A percentile compares a stretch with the other conserved stretches of the same genome.
Evolutionary conservation across 345 rosid genomes (phyloP).

Genomic region (Gossypium rotundifolium): DNA sequence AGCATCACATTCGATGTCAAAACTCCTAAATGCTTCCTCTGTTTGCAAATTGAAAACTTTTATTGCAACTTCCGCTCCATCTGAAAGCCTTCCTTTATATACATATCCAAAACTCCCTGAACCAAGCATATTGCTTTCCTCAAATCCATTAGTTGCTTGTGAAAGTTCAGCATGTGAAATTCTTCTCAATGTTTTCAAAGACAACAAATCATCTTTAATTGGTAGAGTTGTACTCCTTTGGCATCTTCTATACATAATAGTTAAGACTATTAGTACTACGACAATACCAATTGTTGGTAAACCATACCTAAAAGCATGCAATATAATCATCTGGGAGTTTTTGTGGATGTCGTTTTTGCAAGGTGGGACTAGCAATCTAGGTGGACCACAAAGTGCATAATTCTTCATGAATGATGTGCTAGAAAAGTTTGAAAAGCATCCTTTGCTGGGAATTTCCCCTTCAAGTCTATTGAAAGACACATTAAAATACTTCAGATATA

Average conservation of each 20-base stretch:
- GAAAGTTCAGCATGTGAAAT: not conserved
- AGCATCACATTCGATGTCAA: conserved; percentile 8
- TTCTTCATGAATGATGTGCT: not conserved
- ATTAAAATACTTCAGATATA: not conserved
- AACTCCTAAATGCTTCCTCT: not conserved
- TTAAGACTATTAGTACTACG: not conserved
- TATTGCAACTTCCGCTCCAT: not conserved
- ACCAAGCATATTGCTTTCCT: not conserved
- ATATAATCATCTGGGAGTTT: not conserved
- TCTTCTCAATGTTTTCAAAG: not conserved
- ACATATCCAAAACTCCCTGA: not conserved
- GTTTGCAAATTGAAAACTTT: not conserved
- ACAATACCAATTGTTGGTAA: not conserved
- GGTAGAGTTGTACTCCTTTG: not conserved
- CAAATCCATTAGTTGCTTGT: not conserved
- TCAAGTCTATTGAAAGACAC: not conserved
- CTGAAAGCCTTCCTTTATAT: not conserved
- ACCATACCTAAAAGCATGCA: not conserved
- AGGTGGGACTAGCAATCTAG: not conserved
- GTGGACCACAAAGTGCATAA: not conserved
- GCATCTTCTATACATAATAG: not conserved
- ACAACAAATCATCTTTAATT: not conserved
- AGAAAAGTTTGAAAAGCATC: not conserved
- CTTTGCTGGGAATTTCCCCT: not conserved
- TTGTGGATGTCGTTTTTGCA: not conserved